phyloP scores from a whole-genome alignment of 179 eudicot species.

The Actinidia polygama region DNA sequence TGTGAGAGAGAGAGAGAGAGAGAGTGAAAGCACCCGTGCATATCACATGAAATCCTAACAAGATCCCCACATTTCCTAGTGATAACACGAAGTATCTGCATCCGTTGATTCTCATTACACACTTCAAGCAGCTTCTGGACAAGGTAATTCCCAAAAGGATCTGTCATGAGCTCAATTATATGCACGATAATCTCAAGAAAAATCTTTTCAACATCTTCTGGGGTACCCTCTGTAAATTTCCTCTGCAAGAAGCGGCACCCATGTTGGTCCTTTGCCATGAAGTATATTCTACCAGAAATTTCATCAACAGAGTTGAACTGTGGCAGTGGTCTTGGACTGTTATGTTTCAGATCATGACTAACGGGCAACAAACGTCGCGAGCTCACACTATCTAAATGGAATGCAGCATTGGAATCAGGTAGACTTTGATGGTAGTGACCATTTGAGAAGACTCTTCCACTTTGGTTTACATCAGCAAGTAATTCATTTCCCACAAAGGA shows the following conservation, averaged over 20 bases:
- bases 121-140: conserved; percentile 54
- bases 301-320: conserved; percentile 35
- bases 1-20: background rate
- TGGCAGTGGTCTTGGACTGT: conserved; percentile 22
- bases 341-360: conserved; percentile 21
- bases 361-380: conserved; percentile 4
- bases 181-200: conserved; percentile 41
- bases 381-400: conserved; percentile 11
- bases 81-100: conserved; percentile 39
- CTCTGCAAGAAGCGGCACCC: conserved; percentile 55
- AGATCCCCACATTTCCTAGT: conserved; percentile 43
- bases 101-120: conserved; percentile 43
- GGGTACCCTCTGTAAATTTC: conserved; percentile 43
- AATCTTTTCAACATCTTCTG: conserved; percentile 39
- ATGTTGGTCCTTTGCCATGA: conserved; percentile 47
- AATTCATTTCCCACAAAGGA: conserved; percentile 28
- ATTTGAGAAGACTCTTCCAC: conserved; percentile 31
- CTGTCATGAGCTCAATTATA: conserved; percentile 48
- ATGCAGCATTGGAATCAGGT: conserved; percentile 10
- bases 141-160: conserved; percentile 59
- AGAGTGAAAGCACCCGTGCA: conserved; percentile 42
- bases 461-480: conserved; percentile 21
- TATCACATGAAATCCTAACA: conserved; percentile 43
- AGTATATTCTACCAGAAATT: conserved; percentile 37
- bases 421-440: conserved; percentile 14